Base-by-base conservation (phyloP, 306 rosid species). In the Ziziphus jujuba region DNA sequence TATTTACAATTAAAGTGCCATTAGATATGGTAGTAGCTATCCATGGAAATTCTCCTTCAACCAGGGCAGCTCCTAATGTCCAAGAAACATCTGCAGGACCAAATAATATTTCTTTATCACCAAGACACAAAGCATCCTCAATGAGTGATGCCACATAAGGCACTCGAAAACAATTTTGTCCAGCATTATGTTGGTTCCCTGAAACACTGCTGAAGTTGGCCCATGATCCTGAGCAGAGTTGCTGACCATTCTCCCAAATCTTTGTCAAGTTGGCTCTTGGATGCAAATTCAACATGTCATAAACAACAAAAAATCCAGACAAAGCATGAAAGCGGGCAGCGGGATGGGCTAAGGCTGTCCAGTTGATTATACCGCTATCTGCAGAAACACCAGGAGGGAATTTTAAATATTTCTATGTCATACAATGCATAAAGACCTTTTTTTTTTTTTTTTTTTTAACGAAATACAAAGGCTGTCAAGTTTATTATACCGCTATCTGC, bases 81-180 rank as follows among this genome's bases (percentile, higher is more conserved):
- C 97, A 91, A 47, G 96, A 83, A 70, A 87, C 72, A 72, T 87
- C 96, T n/a, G 81, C 85, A 40, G 96, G 97, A 62, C 96, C 97
- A 75, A 89, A 91, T 40, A 76, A 60, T 25, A 87, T 82, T 57
- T 87, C 91, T 73, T 70, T 81, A 66, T 84, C 82, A 51, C 89
- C 81, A 43, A 91, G 87, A 77, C 87, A 87, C 49, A 89, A 69
- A 60, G 85, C 76, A 77, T 83, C 82, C 38, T 89, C 91, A 53
- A 87, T 80, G 78, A 91, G 81, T n/a, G 91, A 89, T 61, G 96
- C 88, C 89, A 91, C 75, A 54, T 85, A 91, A 63, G 96, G 95
- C 65, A 87, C 87, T 44, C 50, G 87, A 61, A 91, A 91, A 84
- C 95, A 89, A 56, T 72, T 59, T 56, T 74, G 84, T 65, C 63